Base-by-base conservation (phyloP, 2,329 filamentous ascomycete genomes). In the Sphaerostilbella broomeana region DNA sequence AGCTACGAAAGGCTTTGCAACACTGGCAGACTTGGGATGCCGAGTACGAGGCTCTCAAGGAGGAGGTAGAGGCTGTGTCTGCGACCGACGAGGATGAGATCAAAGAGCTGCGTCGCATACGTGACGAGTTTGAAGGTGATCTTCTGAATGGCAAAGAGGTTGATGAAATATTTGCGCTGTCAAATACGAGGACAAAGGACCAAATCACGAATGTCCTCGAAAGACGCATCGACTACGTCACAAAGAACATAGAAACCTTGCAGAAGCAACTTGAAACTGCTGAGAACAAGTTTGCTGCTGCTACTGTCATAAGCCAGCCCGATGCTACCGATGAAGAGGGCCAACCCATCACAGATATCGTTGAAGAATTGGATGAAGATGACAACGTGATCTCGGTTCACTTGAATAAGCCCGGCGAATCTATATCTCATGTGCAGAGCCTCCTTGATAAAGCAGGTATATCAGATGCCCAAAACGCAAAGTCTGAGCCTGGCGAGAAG, bases 21-120 rank as follows among this genome's bases (percentile, higher is more conserved):
- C 83, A 94, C 65, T 98, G 90, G 90, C 84, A 86, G 48, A 81
- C 81, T 39, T 94, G 86, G 77, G 89, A 94, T 58, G 79, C 84
- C 33, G 90, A 97, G 59, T 97, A 97, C 61, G 86, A 95, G 57
- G 78, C 81, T 17, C 72, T 97, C 46, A 88, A 85, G 57, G 86
- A 94, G 58, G 86, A 94, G 53, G 75, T 97, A 20, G 64, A 77
- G 37, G 68, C 66, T 4, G 57, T 81, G 18, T 58, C 68, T 28
- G 63, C 67, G 35, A 61, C 73, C 40, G 62, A 64, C 21, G 34
- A 49, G 9, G 62, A 64, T 20, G 34, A 49, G 9, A 40, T 47
- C 11, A 62, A 74, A 13, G 72, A 79, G 19, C 72, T 88, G 19
- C 64, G 73, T 6, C 64, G 64, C 20, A 73, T 82, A 31, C 74